A percentile compares a stretch with the other conserved stretches of the same genome.
These are phyloP conservation scores for Penicillium sp. DNA, from an alignment of 2,329 filamentous ascomycete species.

Conservation along the genomic window DNA sequence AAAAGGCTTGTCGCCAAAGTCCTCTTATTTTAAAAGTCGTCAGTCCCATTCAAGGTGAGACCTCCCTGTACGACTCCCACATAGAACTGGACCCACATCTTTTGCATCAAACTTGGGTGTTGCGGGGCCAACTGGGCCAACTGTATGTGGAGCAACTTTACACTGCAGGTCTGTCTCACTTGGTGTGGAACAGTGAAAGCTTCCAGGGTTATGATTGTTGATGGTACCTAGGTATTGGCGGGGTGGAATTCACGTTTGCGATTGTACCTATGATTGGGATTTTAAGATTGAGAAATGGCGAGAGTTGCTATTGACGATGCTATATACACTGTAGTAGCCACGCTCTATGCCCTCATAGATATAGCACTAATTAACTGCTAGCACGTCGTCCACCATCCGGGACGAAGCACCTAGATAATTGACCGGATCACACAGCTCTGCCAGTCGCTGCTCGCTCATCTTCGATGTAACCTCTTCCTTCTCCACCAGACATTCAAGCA, in stretches of 20 bases:
- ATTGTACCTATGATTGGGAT: too few relatives aligned
- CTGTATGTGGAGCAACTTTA: slow-evolving; percentile 8
- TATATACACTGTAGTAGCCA: background rate
- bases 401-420: slow-evolving; percentile 42
- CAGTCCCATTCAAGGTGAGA: background rate
- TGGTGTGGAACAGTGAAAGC: background rate
- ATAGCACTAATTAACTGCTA: slow-evolving; percentile 13
- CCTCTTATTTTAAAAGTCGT: background rate
- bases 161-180: background rate
- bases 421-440: slow-evolving; percentile 53
- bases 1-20: background rate
- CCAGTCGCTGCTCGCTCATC: slow-evolving; percentile 46
- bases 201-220: background rate
- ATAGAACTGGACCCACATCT: slow-evolving; percentile 11
- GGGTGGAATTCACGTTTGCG: background rate
- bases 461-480: slow-evolving; percentile 42
- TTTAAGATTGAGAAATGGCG: background rate
- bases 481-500: slow-evolving; percentile 43
- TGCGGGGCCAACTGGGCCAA: slow-evolving; percentile 12
- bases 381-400: slow-evolving; percentile 34
- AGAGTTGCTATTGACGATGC: background rate
- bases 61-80: slow-evolving; percentile 2
- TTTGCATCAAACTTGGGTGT: background rate
- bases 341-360: background rate
- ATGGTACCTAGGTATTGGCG: background rate